These are phyloP conservation scores for Pleurostoma richardsiae DNA, from an alignment of 2,329 filamentous ascomycete species.

Conservation along the genomic window DNA sequence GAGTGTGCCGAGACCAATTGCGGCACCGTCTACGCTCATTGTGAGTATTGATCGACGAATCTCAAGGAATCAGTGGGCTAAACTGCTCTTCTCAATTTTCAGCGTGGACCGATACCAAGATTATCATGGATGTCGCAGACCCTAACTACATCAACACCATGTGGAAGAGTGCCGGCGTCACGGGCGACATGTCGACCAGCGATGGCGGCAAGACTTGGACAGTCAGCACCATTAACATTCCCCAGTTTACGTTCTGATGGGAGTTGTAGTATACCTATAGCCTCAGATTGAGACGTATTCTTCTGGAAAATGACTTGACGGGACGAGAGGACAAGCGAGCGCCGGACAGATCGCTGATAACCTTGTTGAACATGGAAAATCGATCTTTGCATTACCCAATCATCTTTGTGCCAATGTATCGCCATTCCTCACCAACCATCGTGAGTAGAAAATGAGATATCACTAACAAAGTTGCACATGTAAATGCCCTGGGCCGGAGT, in stretches of 20 bases:
- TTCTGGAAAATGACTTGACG: too few species aligned
- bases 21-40: conserved; percentile 31
- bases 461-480: too few species aligned
- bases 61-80: background rate
- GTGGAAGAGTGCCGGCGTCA: conserved; percentile 15
- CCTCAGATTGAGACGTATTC: too few species aligned
- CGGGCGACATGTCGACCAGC: conserved; percentile 13
- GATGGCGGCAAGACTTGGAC: conserved; percentile 37
- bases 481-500: too few species aligned
- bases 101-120: conserved; percentile 32
- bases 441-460: too few species aligned
- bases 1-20: conserved; percentile 31
- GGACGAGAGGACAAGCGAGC: too few species aligned
- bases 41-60: conserved; percentile 12
- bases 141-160: conserved; percentile 31
- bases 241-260: conserved; percentile 13
- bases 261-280: too few species aligned
- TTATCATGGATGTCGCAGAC: conserved; percentile 20
- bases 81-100: background rate
- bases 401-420: too few species aligned
- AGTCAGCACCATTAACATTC: conserved; percentile 29
- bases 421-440: too few species aligned
- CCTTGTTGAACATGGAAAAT: too few species aligned
- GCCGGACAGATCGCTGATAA: too few species aligned
- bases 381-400: too few species aligned